Base-by-base conservation (phyloP, 106 monocot species). In the Xerophyta viscosa region DNA sequence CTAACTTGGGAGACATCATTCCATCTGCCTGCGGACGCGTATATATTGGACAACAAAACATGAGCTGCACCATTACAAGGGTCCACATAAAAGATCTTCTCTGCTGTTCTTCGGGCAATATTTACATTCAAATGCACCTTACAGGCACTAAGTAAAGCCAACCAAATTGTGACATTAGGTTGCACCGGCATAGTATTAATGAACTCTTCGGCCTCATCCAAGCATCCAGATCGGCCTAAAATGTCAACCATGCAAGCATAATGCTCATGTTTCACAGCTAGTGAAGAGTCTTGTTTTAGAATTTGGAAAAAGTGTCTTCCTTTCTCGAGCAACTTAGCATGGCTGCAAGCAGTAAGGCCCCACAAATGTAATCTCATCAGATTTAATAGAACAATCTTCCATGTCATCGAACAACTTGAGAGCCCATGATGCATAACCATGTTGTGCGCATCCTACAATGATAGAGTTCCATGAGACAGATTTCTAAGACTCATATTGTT, bases 331-430 rank as follows among this genome's bases (percentile, higher is more conserved):
- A 87, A 65, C 56, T 71, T 74, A 31, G 67, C 79, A 69, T 87
- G 92, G 54, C 83, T 87, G 46, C 92, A 92, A 65, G 87, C 82
- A 47, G 76, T 71, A 20, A 92, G 70, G 31, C 0, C 87, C 92
- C 22, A 82, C 37, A 37, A 77, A 87, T 29, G 92, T 92, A 42
- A 92, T 83, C 56, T 73, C 83, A 63, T 92, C 92, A 48, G 92
- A 83, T 46, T 56, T 56, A 8, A 71, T 41, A 15, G 19, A 31
- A 58, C 9, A 52, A 24, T 39, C 57, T 20, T 24, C 29, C 82
- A 87, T 87, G 44, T 74, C 58, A 64, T 77, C 65, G 25, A 66
- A 82, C 17, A 80, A 20, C 27, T 57, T 31, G 3, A 87, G 67
- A 2, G 83, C 76, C 23, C 36, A 20, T 20, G 28, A 62, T 50